These are phyloP conservation scores for Obba rivulosa DNA, from an alignment of 768 basidiomycete species.

Conservation along the genomic window DNA sequence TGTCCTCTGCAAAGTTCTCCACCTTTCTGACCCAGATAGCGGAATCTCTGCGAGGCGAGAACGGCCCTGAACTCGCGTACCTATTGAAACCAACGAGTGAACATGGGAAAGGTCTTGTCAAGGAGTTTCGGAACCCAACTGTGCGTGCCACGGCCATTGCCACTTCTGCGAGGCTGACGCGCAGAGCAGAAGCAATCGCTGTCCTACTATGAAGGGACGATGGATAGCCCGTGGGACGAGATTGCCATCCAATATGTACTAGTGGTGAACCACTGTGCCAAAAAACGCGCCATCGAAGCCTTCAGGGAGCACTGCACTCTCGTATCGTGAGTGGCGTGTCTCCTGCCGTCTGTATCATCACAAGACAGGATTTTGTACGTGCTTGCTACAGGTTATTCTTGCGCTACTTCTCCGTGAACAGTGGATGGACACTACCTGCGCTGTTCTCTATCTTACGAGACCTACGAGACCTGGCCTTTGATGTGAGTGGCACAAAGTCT, in stretches of 20 bases:
- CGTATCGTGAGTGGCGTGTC: conserved; percentile 55
- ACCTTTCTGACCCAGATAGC: conserved; percentile 56
- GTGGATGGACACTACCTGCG: conserved; percentile 82
- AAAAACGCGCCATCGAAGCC: conserved; percentile 61
- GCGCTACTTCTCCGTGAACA: conserved; percentile 73
- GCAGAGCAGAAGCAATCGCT: conserved; percentile 22
- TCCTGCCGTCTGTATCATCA: background rate
- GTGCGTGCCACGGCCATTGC: conserved; percentile 23
- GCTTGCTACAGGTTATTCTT: conserved; percentile 53
- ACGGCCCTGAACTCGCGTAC: conserved; percentile 67
- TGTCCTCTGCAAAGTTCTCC: conserved; percentile 41
- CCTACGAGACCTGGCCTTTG: conserved; percentile 78
- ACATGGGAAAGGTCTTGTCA: conserved; percentile 71
- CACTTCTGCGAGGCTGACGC: too few species aligned
- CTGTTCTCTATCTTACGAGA: conserved; percentile 80
- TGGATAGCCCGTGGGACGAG: conserved; percentile 80
- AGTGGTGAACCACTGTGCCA: conserved; percentile 65
- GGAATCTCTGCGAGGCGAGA: conserved; percentile 54
- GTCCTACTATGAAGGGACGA: conserved; percentile 50
- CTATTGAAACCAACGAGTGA: conserved; percentile 73
- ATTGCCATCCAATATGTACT: conserved; percentile 80
- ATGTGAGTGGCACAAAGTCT: conserved; percentile 41
- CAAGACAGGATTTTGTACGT: background rate
- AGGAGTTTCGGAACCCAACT: conserved; percentile 60
- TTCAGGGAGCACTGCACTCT: conserved; percentile 78